Conservation (phyloP, 179 eudicot species). For the Amaranthus tricolor region DNA sequence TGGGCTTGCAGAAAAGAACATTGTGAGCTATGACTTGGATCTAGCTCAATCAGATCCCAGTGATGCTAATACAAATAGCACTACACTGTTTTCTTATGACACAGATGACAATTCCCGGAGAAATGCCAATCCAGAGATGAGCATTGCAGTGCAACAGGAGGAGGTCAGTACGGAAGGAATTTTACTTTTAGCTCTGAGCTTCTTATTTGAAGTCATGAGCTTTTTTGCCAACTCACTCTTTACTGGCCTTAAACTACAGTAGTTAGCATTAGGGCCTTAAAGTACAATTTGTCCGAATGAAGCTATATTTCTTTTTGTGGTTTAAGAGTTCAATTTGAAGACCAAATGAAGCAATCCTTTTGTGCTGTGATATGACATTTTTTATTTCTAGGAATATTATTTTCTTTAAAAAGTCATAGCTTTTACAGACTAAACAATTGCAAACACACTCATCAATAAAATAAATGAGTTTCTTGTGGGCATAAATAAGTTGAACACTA, state of each 20-base stretch:
- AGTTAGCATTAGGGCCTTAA: no score
- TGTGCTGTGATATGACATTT: not conserved
- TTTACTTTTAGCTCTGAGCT: not conserved
- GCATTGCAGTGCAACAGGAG: conserved; percentile 49
- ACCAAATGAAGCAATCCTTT: not conserved
- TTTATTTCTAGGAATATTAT: no score
- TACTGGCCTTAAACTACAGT: no score
- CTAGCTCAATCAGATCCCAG: conserved; percentile 79
- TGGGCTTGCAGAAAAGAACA: conserved; percentile 87
- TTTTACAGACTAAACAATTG: no score
- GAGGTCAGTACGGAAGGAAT: conserved; percentile 47
- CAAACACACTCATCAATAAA: no score
- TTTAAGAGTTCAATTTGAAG: no score
- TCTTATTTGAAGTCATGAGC: not conserved
- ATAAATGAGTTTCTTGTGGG: no score
- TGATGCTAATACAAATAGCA: conserved; percentile 93
- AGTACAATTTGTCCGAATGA: no score
- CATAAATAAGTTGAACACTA: no score
- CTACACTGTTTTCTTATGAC: conserved; percentile 92
- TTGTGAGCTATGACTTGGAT: conserved; percentile 74
- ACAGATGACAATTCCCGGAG: conserved; percentile 80
- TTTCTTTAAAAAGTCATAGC: no score
- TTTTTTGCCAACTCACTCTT: no score
- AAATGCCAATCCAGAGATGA: conserved; percentile 59
- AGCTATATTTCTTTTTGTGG: no score